Conservation (phyloP, 2,329 filamentous ascomycete species). For the Sporothrix mexicana region DNA sequence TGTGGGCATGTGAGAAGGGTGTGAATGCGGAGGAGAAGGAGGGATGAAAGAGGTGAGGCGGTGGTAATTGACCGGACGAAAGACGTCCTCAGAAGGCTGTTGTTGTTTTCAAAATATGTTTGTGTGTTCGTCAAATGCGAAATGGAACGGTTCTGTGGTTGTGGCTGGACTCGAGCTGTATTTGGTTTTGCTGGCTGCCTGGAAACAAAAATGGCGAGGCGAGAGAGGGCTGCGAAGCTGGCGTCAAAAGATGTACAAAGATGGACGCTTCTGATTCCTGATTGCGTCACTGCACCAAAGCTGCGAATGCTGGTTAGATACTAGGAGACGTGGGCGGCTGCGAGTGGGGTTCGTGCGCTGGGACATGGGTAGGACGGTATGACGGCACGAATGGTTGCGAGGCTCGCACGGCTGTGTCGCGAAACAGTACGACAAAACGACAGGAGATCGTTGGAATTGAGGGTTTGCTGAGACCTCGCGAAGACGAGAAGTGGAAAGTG, state of each 20-base stretch:
- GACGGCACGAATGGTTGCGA: conserved; percentile 15
- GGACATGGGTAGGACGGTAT: conserved; percentile 10
- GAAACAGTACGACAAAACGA: neutral
- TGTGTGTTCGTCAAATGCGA: neutral
- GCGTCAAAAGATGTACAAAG: neutral
- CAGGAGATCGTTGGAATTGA: neutral
- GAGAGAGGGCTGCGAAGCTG: neutral
- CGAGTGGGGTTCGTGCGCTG: conserved; percentile 13
- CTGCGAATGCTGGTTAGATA: conserved; percentile 7
- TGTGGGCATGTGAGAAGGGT: conserved; percentile 32
- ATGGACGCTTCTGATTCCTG: neutral
- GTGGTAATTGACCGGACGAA: neutral
- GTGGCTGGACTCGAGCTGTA: neutral
- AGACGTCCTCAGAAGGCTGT: neutral
- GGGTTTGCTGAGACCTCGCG: too few species aligned
- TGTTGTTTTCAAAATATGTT: neutral
- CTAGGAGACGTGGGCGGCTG: conserved; percentile 19
- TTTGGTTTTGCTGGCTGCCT: conserved; percentile 5
- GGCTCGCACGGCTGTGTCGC: conserved; percentile 7
- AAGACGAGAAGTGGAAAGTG: neutral
- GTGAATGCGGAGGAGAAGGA: neutral
- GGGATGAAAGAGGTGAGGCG: neutral
- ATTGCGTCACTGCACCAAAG: conserved; percentile 31
- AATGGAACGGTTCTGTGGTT: neutral
- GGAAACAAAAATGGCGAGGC: neutral